Evolutionary conservation across 2,329 filamentous ascomycete species (phyloP), one percentile per base, ranked within the genome.

Genomic region (Pyrenophora graminea): DNA sequence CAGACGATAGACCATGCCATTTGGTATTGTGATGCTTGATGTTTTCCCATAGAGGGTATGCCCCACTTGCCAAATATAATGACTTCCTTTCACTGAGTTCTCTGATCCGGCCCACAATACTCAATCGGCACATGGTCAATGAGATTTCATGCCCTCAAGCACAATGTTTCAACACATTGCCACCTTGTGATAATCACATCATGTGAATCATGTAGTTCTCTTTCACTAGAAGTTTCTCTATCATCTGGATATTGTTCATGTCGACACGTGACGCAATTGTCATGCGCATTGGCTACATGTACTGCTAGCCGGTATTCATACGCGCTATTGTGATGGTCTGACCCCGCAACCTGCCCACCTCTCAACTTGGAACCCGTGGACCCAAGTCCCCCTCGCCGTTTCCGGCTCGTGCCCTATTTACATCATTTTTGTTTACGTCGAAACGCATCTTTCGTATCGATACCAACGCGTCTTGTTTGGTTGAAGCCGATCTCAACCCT

Each of bases 291-390:
- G 47, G 45, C 42, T 38, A 21, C 2, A 10, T 27, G 25, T 27
- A 8, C 33, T 39, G 33, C 44, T 33, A 6, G 45, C 49, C 17
- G 30, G 27, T 10, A 37, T 17, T 44, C 19, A 38, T 31, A 40
- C 45, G 36, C 49, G 48, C 48, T 51, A 51, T 46, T 41, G 18
- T 36, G 25, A 12, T 32, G 45, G 19, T 39, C 27, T 31, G 46
- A 59, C 58, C 58, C 56, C 58, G 51, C 58, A 59, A 49, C 45
- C 46, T 43, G 34, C 39, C 49, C 39, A 34, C 39, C 48, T 33
- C 39, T 32, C 45, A 2, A 25, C 23, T 25, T 25, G 23, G 23
- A 25, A 38, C 45, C 25, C 36, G 41, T 30, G 27, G 27, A 30
- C 27, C 27, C 34, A 15, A 44, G 23, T 39, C 48, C 48, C 48